phyloP scores from a whole-genome alignment of 2,329 filamentous ascomycete species.

The Sordariomycetes sp. region DNA sequence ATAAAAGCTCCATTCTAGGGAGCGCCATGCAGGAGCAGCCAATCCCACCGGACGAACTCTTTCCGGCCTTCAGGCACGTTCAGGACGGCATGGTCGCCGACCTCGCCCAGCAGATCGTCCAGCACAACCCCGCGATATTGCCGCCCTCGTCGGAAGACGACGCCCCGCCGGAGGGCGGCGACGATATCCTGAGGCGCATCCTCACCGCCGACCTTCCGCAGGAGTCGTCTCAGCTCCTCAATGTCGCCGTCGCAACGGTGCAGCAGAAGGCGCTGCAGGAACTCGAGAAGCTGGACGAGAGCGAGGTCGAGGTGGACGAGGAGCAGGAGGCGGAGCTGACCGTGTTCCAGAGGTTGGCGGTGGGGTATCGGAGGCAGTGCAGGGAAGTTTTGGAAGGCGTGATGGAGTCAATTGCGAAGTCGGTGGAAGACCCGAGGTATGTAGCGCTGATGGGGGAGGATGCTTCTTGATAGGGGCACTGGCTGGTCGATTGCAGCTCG shows the following conservation, averaged over 20 bases:
- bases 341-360: constrained; percentile 34
- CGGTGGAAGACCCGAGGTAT: background rate
- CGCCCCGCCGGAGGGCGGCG: constrained; percentile 15
- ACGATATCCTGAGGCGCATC: constrained; percentile 4
- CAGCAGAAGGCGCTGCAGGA: constrained; percentile 29
- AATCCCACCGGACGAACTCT: constrained; percentile 12
- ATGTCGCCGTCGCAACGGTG: constrained; percentile 27
- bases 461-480: constrained; percentile 20
- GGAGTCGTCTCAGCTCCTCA: constrained; percentile 16
- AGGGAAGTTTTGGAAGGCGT: constrained; percentile 34
- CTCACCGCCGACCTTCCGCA: constrained; percentile 11
- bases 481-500: too few relatives aligned
- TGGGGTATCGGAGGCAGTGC: constrained; percentile 38
- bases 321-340: constrained; percentile 25
- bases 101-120: constrained; percentile 25
- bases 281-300: constrained; percentile 33
- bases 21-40: constrained; percentile 24
- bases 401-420: constrained; percentile 23
- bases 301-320: constrained; percentile 31
- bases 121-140: constrained; percentile 4
- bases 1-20: constrained; percentile 36
- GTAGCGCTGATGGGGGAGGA: constrained; percentile 7
- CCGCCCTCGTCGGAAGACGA: constrained; percentile 6
- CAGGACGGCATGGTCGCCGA: constrained; percentile 43
- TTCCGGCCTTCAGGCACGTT: constrained; percentile 35